Evolutionary conservation across 2,329 filamentous ascomycete genomes (phyloP).

Genomic region (Aspergillus brasiliensis): DNA sequence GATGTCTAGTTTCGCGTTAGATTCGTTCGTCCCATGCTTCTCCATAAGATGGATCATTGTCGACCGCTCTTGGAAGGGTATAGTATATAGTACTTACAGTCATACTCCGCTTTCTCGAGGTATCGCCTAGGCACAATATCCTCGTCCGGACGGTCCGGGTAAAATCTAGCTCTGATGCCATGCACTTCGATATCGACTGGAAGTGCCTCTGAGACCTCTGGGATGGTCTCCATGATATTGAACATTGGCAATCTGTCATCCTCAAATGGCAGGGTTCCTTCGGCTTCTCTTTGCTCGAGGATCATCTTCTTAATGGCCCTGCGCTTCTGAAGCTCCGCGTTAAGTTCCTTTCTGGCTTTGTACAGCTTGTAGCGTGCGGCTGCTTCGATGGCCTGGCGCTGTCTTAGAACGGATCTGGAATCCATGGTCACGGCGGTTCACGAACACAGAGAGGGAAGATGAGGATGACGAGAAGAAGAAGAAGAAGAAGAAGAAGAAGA

Average conservation of each 20-base stretch:
- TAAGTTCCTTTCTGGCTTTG: too few relatives aligned
- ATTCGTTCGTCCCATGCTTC: not conserved
- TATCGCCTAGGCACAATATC: conserved; percentile 26
- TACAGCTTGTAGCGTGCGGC: too few relatives aligned
- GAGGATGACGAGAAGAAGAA: too few relatives aligned
- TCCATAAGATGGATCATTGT: not conserved
- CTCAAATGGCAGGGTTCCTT: too few relatives aligned
- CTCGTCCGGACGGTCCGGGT: conserved; percentile 21
- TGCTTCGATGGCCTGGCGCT: too few relatives aligned
- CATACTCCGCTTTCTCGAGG: conserved; percentile 21
- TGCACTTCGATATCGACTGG: conserved; percentile 22
- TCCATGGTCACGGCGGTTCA: too few relatives aligned
- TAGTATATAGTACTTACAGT: conserved; percentile 17
- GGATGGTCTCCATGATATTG: not conserved
- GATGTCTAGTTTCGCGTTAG: conserved; percentile 16
- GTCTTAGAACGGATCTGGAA: too few relatives aligned
- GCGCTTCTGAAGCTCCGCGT: too few relatives aligned
- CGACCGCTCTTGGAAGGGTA: not conserved
- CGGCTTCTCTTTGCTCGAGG: too few relatives aligned
- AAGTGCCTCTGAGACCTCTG: not conserved
- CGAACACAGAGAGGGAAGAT: too few relatives aligned
- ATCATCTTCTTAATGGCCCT: too few relatives aligned
- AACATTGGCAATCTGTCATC: not conserved
- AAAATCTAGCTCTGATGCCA: conserved; percentile 24
- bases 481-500: too few relatives aligned